Percentiles rank a stretch among this genome's conserved stretches.
Conservation (phyloP, 2,329 filamentous ascomycete genomes). For the Penicillium polonicum region DNA sequence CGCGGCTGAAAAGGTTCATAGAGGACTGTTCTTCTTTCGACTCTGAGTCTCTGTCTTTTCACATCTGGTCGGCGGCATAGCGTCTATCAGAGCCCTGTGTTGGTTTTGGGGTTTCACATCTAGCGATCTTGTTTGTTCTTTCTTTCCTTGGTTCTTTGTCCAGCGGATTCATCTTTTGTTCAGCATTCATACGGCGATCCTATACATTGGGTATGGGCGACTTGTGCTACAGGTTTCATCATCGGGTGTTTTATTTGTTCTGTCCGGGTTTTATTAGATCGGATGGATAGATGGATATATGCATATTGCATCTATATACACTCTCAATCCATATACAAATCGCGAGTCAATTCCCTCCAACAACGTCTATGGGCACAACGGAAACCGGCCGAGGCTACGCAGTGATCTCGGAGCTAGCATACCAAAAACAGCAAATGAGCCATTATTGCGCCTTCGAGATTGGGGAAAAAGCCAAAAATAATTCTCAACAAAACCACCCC, state of each 20-base stretch:
- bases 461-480: neutral
- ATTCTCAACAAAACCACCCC: no score
- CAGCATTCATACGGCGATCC: conserved; percentile 10
- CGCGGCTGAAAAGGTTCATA: conserved; percentile 19
- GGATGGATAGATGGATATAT: neutral
- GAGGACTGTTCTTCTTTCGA: neutral
- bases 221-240: neutral
- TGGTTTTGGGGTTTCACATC: conserved; percentile 9
- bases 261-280: neutral
- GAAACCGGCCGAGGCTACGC: neutral
- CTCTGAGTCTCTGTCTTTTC: neutral
- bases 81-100: conserved; percentile 7
- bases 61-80: conserved; percentile 14
- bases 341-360: neutral
- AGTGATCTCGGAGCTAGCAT: neutral
- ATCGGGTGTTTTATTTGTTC: neutral
- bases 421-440: no score
- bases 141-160: conserved; percentile 6
- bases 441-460: neutral
- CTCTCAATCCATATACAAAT: neutral
- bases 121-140: conserved; percentile 18
- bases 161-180: conserved; percentile 8
- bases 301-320: neutral
- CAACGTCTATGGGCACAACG: no score
- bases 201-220: neutral